A percentile compares a stretch with the other conserved stretches of the same genome.
Evolutionary conservation across 1,139 yeast species (phyloP).

Genomic region (Saccharomyces pastorianus): DNA sequence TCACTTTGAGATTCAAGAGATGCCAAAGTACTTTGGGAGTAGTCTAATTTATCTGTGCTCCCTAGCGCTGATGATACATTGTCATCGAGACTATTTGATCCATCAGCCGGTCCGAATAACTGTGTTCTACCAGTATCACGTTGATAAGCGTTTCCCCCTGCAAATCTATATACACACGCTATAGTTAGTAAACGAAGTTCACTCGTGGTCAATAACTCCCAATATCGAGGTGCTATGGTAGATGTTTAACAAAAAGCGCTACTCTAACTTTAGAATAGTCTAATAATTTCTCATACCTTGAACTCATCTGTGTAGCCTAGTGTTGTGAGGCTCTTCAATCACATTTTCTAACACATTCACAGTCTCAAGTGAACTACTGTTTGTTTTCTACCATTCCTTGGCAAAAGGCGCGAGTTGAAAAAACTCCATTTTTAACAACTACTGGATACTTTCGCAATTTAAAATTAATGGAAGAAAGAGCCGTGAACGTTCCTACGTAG

Average conservation of each 20-base stretch:
- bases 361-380: background rate
- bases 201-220: background rate
- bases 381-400: background rate
- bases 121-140: conserved; percentile 28
- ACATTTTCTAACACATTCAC: background rate
- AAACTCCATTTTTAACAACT: background rate
- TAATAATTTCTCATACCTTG: background rate
- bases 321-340: background rate
- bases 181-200: background rate
- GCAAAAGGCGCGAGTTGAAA: background rate
- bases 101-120: conserved; percentile 26
- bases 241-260: background rate
- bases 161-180: conserved; percentile 5
- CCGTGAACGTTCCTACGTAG: background rate
- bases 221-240: background rate
- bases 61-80: conserved; percentile 22
- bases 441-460: background rate
- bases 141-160: conserved; percentile 18
- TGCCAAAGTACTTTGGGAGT: conserved; percentile 49
- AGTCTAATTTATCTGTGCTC: conserved; percentile 19
- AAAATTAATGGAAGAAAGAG: background rate
- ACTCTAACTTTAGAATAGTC: background rate
- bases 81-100: conserved; percentile 3
- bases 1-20: conserved; percentile 77
- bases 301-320: background rate